A percentile compares a stretch with the other conserved stretches of the same genome.
phyloP scores from a whole-genome alignment of 331 rosid genomes.

The Pyracantha coccinea region DNA sequence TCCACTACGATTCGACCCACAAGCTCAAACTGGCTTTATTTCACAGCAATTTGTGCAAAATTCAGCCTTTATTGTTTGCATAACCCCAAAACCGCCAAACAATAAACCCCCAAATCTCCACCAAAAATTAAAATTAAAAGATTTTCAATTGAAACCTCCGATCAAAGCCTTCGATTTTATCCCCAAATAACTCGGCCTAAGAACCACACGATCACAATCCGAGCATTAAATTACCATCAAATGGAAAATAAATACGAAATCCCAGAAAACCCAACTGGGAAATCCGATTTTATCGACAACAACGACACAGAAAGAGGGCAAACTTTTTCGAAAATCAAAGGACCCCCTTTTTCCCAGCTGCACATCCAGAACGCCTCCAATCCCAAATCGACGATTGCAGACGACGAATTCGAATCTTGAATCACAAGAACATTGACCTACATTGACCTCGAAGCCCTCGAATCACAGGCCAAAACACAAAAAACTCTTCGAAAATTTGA shows the following conservation, averaged over 20 bases:
- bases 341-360: slow-evolving; percentile 17
- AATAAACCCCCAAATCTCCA: slow-evolving; percentile 19
- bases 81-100: slow-evolving; percentile 24
- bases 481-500: not conserved
- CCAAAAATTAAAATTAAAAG: not conserved
- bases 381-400: slow-evolving; percentile 25
- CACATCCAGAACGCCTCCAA: slow-evolving; percentile 14
- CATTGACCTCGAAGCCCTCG: slow-evolving; percentile 22
- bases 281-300: slow-evolving; percentile 8
- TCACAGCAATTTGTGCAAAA: slow-evolving; percentile 34
- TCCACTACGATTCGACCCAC: slow-evolving; percentile 26
- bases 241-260: slow-evolving; percentile 1
- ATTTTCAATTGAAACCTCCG: slow-evolving; percentile 18
- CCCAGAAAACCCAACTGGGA: slow-evolving; percentile 1
- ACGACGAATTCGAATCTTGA: slow-evolving; percentile 29
- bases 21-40: slow-evolving; percentile 13
- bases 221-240: slow-evolving; percentile 10
- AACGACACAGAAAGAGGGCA: slow-evolving; percentile 13
- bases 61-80: slow-evolving; percentile 27
- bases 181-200: slow-evolving; percentile 21
- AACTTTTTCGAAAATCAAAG: slow-evolving; percentile 17
- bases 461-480: not conserved
- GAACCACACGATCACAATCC: slow-evolving; percentile 24
- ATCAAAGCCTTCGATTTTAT: not conserved
- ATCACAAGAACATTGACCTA: slow-evolving; percentile 36